A percentile compares a stretch with the other conserved stretches of the same genome.
These are phyloP conservation scores for Mortierella alpina DNA, from an alignment of 192 early-diverging fungal genomes.

Conservation along the genomic window DNA sequence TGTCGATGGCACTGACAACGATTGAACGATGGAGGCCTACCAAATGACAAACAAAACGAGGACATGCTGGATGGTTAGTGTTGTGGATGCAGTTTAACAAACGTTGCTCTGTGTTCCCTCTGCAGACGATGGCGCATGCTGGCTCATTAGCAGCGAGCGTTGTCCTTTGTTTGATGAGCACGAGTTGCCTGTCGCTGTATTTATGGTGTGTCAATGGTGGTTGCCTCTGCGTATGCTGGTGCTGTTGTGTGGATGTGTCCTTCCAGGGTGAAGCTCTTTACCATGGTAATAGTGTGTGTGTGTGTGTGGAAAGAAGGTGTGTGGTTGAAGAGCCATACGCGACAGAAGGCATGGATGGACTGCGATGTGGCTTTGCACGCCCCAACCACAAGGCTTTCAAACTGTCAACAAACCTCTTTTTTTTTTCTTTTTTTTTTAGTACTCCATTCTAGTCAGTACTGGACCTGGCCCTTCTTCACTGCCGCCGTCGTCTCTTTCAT, in stretches of 20 bases:
- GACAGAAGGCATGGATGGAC: neutral
- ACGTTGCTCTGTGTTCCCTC: too few species aligned
- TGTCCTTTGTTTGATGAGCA: too few species aligned
- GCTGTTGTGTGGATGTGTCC: too few species aligned
- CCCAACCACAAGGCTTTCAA: neutral
- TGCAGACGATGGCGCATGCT: too few species aligned
- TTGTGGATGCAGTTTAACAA: neutral
- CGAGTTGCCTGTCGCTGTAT: too few species aligned
- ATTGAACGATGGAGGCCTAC: constrained; percentile 56
- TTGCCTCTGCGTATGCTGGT: too few species aligned
- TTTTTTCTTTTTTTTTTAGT: neutral
- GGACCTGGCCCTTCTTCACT: neutral
- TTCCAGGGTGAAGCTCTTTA: neutral
- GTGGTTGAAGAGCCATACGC: too few species aligned
- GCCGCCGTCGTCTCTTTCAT: neutral
- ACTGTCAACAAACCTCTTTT: neutral
- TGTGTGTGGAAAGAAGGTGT: neutral
- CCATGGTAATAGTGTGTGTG: neutral
- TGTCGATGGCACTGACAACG: constrained; percentile 74
- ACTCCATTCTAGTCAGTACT: neutral
- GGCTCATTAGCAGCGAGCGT: too few species aligned
- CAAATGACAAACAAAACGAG: neutral
- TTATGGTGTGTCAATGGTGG: too few species aligned
- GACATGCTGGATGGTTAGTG: neutral
- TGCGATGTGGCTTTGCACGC: neutral